Base-by-base conservation (phyloP, 768 basidiomycete species). In the Cantharellus anzutake region DNA sequence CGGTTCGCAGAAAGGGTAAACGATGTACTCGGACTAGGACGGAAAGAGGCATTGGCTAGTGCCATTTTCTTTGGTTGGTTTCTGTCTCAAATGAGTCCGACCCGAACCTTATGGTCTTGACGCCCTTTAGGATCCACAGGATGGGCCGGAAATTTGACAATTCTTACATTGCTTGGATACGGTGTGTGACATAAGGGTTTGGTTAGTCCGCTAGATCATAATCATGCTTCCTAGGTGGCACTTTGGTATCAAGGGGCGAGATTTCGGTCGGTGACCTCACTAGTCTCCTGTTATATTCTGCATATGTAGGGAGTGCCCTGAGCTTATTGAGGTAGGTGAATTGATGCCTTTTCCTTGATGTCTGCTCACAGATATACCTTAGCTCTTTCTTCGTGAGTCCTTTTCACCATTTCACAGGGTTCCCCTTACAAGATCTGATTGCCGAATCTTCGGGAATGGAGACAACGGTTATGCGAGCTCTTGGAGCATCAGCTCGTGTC, bases 401-500 rank as follows among this genome's bases (percentile, higher is more conserved):
- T 48, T 48, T 29, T 5, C 16, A 3, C n/a, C 44, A 62, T 65
- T 63, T 51, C 39, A 50, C 42, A 20, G 20, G 41, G 44, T 38
- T 56, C 4, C 61, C 58, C 48, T 44, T 48, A 11, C 11, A 11
- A 48, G 11, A 48, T 48, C 11, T 11, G 44, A 11, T 29, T 48
- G 29, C 29, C 11, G 11, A 48, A 11, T 48, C 11, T 48, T 48
- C 44, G 20, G 40, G 51, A 35, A n/a, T 40, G 38, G 37, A 89
- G 86, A 80, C 88, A 5, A 92, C 90, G 44, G 83, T 98, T 59
- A 98, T 98, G 94, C 89, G 90, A 58, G 94, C 89, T 59, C 82
- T 97, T 57, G 94, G 94, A 60, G 93, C 94, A 1, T 89, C 90
- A 16, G 78, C 80, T 0, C 84, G 94, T 29, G 84, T 97, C n/a